A percentile compares a stretch with the other conserved stretches of the same genome.
phyloP scores from a whole-genome alignment of 768 basidiomycete genomes.

The Phaeolepiota aurea region DNA sequence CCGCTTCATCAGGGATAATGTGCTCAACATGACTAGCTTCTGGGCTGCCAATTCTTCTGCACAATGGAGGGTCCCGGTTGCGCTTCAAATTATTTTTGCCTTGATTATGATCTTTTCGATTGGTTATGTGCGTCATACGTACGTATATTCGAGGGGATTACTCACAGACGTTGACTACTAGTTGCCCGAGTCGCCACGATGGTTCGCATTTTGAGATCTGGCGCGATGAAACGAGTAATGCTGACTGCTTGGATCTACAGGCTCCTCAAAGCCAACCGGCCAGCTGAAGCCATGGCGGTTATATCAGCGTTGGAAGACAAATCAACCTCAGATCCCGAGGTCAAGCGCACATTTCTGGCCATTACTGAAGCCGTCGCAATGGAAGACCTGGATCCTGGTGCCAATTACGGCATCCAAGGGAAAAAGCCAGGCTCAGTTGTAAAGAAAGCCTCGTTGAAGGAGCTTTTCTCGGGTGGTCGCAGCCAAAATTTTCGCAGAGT shows the following conservation, averaged over 20 bases:
- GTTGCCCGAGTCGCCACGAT: conserved; percentile 55
- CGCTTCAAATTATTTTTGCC: conserved; percentile 49
- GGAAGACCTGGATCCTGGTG: conserved; percentile 19
- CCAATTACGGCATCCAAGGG: not conserved
- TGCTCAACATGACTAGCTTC: conserved; percentile 24
- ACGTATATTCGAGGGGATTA: too few species aligned
- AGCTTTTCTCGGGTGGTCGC: conserved; percentile 47
- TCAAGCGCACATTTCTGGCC: conserved; percentile 43
- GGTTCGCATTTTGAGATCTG: conserved; percentile 19
- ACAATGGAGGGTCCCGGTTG: conserved; percentile 58
- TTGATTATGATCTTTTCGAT: conserved; percentile 43
- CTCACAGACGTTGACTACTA: too few species aligned
- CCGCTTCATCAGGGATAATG: conserved; percentile 1
- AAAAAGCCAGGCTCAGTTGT: conserved; percentile 5
- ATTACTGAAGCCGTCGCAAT: conserved; percentile 44
- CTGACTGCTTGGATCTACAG: too few species aligned
- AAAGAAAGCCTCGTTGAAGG: conserved; percentile 31
- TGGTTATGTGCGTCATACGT: conserved; percentile 31
- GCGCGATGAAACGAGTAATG: not conserved
- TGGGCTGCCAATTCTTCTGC: conserved; percentile 42
- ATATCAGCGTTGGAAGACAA: conserved; percentile 55
- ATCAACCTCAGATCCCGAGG: conserved; percentile 32
- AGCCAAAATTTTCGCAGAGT: conserved; percentile 56
- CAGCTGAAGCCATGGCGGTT: conserved; percentile 49
- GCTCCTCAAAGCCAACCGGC: conserved; percentile 47